phyloP scores from a whole-genome alignment of 2,329 filamentous ascomycete species.

The Fusarium zealandicum region DNA sequence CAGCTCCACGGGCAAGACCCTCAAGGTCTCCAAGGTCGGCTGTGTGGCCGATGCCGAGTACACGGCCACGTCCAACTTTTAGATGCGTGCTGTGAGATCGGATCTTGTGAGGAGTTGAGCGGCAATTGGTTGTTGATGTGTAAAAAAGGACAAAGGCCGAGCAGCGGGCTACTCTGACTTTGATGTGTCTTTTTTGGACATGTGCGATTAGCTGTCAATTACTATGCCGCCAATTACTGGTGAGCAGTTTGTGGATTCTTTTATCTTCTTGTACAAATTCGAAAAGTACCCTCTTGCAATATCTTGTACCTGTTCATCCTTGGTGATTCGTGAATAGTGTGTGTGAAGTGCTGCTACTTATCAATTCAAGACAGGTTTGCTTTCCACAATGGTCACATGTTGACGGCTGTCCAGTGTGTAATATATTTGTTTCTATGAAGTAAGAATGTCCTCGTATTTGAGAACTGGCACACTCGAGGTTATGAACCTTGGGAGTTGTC shows the following conservation, averaged over 20 bases:
- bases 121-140: neutral
- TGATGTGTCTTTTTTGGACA: neutral
- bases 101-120: neutral
- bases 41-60: constrained; percentile 46
- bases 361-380: too few species aligned
- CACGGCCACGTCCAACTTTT: constrained; percentile 46
- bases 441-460: too few species aligned
- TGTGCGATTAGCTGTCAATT: neutral
- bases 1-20: constrained; percentile 56
- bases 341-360: too few species aligned
- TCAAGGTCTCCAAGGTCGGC: constrained; percentile 60
- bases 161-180: constrained; percentile 24
- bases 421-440: too few species aligned
- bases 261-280: constrained; percentile 29
- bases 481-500: too few species aligned
- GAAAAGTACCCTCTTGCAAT: neutral
- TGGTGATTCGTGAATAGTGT: too few species aligned
- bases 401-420: too few species aligned
- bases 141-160: neutral
- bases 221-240: neutral
- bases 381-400: too few species aligned
- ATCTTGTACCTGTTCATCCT: neutral
- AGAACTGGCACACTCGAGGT: too few species aligned
- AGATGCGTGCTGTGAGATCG: neutral
- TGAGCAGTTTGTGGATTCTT: constrained; percentile 2